These are phyloP conservation scores for Picochlorum sp. DNA, from an alignment of 139 green algal genomes.

Conservation along the genomic window DNA sequence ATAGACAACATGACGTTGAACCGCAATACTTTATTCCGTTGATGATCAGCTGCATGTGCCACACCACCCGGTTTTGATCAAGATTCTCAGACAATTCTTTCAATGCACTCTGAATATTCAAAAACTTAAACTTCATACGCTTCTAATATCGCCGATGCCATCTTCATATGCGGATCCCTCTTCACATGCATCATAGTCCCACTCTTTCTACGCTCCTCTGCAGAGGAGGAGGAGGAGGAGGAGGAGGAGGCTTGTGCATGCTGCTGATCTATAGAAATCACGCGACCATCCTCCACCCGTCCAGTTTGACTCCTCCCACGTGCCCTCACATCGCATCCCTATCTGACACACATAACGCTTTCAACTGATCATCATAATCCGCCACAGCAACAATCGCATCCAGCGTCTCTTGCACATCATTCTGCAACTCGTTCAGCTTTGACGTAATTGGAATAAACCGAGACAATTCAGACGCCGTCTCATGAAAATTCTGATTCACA, in stretches of 20 bases:
- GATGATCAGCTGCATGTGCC: slow-evolving; percentile 46
- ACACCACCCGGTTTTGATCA: slow-evolving; percentile 38
- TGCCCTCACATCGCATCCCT: background rate
- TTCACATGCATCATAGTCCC: background rate
- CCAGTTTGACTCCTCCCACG: background rate
- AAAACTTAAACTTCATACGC: slow-evolving; percentile 40
- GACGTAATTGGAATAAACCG: slow-evolving; percentile 42
- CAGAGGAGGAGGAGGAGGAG: background rate
- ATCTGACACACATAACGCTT: slow-evolving; percentile 36
- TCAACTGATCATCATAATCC: slow-evolving; percentile 26
- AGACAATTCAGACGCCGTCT: slow-evolving; percentile 31
- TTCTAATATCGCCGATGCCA: slow-evolving; percentile 36
- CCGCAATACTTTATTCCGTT: slow-evolving; percentile 44
- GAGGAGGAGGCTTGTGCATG: no score
- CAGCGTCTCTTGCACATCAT: slow-evolving; percentile 43
- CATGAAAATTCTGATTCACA: slow-evolving; percentile 27
- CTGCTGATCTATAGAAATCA: background rate
- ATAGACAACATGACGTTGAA: slow-evolving; percentile 41
- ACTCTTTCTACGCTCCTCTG: background rate
- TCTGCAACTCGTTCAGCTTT: slow-evolving; percentile 41
- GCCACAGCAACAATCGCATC: slow-evolving; percentile 27
- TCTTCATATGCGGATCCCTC: slow-evolving; percentile 25
- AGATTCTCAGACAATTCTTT: slow-evolving; percentile 35
- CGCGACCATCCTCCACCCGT: background rate
- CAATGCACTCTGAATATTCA: slow-evolving; percentile 20